Percentiles rank a stretch among this genome's conserved stretches.
These are phyloP conservation scores for Rhododendron griersonianum DNA, from an alignment of 148 eudicot species.

Conservation along the genomic window DNA sequence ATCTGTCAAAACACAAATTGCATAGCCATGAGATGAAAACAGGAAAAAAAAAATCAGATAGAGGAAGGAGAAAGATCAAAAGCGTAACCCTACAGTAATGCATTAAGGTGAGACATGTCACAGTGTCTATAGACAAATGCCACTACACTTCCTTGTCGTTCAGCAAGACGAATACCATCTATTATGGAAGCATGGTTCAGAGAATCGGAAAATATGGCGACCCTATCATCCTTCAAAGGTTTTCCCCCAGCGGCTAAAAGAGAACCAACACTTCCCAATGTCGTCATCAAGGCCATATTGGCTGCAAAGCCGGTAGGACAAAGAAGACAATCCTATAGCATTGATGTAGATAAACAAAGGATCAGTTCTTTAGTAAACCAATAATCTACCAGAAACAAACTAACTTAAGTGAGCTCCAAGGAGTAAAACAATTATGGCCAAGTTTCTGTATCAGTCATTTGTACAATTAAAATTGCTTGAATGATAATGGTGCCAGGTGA, in stretches of 20 bases:
- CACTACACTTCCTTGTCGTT: constrained; percentile 57
- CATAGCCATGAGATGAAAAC: neutral
- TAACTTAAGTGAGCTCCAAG: neutral
- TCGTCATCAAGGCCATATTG: constrained; percentile 93
- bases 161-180: constrained; percentile 95
- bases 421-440: neutral
- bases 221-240: constrained; percentile 46
- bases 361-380: constrained; percentile 9
- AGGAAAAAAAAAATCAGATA: neutral
- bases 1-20: constrained; percentile 41
- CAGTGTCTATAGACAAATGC: constrained; percentile 82
- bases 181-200: constrained; percentile 96
- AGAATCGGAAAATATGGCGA: constrained; percentile 95
- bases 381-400: neutral
- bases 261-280: constrained; percentile 74
- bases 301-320: constrained; percentile 99
- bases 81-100: constrained; percentile 54
- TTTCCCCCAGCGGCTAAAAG: constrained; percentile 46
- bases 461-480: neutral
- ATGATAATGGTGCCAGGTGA: too few relatives aligned
- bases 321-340: constrained; percentile 93
- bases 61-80: neutral
- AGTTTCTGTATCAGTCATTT: neutral
- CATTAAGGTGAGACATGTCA: constrained; percentile 85
- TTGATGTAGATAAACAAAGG: constrained; percentile 14